Evolutionary conservation across 768 basidiomycete species (phyloP).

Genomic region (Clavulina sp.): DNA sequence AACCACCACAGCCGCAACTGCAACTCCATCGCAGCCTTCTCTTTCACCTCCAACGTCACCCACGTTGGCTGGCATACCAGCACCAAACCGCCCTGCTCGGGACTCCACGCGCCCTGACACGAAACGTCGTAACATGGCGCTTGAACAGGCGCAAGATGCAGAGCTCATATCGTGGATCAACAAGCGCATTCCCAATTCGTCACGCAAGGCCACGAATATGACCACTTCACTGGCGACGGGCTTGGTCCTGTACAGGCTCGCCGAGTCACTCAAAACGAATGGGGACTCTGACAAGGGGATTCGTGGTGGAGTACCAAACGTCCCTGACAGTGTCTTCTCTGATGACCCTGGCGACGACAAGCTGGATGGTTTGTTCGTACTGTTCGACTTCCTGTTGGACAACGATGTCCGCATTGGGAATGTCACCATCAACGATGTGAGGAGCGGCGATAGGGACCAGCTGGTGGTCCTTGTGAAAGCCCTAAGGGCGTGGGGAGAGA

Average conservation of each 20-base stretch:
- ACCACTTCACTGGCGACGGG: constrained; percentile 32
- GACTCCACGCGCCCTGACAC: no score
- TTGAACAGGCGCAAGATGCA: constrained; percentile 7
- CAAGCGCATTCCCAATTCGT: constrained; percentile 43
- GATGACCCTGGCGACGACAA: constrained; percentile 51
- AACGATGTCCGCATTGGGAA: constrained; percentile 79
- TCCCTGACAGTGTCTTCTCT: constrained; percentile 68
- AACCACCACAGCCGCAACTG: neutral
- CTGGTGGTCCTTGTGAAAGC: constrained; percentile 63
- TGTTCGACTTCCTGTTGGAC: constrained; percentile 87
- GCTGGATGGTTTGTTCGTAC: constrained; percentile 67
- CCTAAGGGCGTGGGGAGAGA: constrained; percentile 67
- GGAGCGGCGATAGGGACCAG: constrained; percentile 66
- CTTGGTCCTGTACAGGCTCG: constrained; percentile 64
- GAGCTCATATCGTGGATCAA: constrained; percentile 82
- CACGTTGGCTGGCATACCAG: neutral
- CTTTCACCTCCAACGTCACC: constrained; percentile 6
- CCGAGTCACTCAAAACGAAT: constrained; percentile 52
- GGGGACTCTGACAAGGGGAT: constrained; percentile 22
- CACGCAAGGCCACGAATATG: constrained; percentile 30
- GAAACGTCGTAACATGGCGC: no score
- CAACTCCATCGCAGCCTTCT: no score
- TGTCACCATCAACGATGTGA: constrained; percentile 86
- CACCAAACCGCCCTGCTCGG: no score
- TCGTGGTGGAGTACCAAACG: constrained; percentile 23